These are phyloP conservation scores for Penicillium sp. DNA, from an alignment of 2,329 filamentous ascomycete species.

Conservation along the genomic window DNA sequence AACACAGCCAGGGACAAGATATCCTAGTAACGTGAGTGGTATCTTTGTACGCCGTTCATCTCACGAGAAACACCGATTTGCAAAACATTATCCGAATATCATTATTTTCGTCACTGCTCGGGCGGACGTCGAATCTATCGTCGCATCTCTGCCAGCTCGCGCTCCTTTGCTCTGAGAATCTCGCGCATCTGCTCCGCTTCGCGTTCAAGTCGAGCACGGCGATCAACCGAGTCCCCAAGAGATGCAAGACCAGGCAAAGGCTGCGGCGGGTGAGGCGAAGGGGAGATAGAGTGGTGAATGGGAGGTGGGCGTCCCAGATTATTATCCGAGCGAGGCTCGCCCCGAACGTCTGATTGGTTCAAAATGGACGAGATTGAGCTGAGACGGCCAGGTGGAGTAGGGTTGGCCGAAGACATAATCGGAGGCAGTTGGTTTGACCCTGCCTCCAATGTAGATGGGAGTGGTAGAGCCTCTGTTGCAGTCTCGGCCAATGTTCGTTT, in stretches of 20 bases:
- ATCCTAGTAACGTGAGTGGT: conserved; percentile 20
- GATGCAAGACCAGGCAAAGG: conserved; percentile 41
- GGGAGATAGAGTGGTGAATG: conserved; percentile 25
- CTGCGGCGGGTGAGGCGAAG: conserved; percentile 22
- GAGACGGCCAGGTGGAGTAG: conserved; percentile 55
- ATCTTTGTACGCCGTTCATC: conserved; percentile 16
- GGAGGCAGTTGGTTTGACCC: conserved; percentile 39
- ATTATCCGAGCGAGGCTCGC: conserved; percentile 44
- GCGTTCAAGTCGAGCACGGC: conserved; percentile 63
- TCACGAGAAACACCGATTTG: conserved; percentile 7
- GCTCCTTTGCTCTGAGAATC: conserved; percentile 69
- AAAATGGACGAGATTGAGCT: conserved; percentile 75
- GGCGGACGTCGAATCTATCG: conserved; percentile 16
- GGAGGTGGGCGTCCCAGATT: conserved; percentile 33
- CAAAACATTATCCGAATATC: conserved; percentile 15
- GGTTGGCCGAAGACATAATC: conserved; percentile 37
- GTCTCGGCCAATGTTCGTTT: conserved; percentile 39
- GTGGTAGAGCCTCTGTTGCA: conserved; percentile 26
- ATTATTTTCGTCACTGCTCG: conserved; percentile 21
- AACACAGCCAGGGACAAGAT: conserved; percentile 14
- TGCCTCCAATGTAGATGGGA: conserved; percentile 32
- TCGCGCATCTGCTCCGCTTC: conserved; percentile 76
- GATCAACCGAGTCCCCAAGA: conserved; percentile 58
- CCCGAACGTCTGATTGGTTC: conserved; percentile 51
- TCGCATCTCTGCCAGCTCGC: conserved; percentile 61